Conservation (phyloP, 352 stramenopile genomes). For the Phytophthora quininea region DNA sequence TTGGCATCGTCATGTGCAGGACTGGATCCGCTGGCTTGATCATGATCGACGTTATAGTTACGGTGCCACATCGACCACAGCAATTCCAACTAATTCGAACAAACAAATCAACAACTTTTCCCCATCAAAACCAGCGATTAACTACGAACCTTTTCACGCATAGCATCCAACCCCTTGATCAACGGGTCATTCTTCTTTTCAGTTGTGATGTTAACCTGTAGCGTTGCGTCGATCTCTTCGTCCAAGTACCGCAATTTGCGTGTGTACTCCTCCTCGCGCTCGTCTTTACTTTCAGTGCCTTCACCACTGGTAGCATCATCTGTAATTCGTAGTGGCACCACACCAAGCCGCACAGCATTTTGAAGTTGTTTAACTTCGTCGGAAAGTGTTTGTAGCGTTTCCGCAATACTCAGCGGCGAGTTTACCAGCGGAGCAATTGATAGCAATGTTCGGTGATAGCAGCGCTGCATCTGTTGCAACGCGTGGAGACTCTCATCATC, state of each 20-base stretch:
- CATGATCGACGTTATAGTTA: slow-evolving; percentile 52
- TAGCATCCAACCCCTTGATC: slow-evolving; percentile 66
- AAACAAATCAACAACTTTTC: too few relatives aligned
- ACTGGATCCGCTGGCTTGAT: slow-evolving; percentile 5
- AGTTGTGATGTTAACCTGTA: slow-evolving; percentile 68
- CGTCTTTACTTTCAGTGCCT: slow-evolving; percentile 28
- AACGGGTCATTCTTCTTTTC: slow-evolving; percentile 83
- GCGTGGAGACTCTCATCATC: slow-evolving; percentile 69
- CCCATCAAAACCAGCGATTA: neutral
- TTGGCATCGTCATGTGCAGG: slow-evolving; percentile 5
- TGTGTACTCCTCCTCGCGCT: slow-evolving; percentile 54
- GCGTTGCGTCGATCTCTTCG: slow-evolving; percentile 70
- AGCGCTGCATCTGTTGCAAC: slow-evolving; percentile 65
- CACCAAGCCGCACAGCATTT: slow-evolving; percentile 48
- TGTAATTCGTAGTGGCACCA: slow-evolving; percentile 39
- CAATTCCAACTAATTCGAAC: slow-evolving; percentile 41
- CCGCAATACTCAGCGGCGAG: slow-evolving; percentile 59
- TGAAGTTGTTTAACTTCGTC: slow-evolving; percentile 70
- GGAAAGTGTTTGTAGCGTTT: slow-evolving; percentile 57
- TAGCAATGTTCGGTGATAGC: slow-evolving; percentile 67
- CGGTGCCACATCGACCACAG: slow-evolving; percentile 74
- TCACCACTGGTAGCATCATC: slow-evolving; percentile 13
- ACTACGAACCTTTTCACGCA: slow-evolving; percentile 65
- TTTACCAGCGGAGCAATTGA: slow-evolving; percentile 65
- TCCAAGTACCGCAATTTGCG: slow-evolving; percentile 68